Evolutionary conservation across 768 basidiomycete species (phyloP).

Genomic region (Punctularia strigosozonata): DNA sequence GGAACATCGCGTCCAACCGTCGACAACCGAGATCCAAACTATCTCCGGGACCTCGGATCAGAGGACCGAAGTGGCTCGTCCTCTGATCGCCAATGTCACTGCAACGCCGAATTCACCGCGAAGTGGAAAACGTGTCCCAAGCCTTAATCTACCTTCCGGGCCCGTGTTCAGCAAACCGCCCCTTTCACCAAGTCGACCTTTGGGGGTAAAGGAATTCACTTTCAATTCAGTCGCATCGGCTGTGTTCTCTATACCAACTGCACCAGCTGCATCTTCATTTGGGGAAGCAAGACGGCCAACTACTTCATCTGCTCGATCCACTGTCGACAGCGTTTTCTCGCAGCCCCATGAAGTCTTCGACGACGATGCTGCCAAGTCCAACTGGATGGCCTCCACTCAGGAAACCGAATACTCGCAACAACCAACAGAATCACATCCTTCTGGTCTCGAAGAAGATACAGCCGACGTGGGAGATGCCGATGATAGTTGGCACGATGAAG

Average conservation of each 20-base stretch:
- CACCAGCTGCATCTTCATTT: constrained; percentile 12
- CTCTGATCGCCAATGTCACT: constrained; percentile 51
- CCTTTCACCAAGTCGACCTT: constrained; percentile 33
- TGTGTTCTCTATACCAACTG: constrained; percentile 29
- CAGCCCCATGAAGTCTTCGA: constrained; percentile 44
- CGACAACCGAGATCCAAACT: too few relatives aligned
- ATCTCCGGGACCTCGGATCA: too few relatives aligned
- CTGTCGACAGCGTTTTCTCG: constrained; percentile 38
- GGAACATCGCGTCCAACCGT: too few relatives aligned
- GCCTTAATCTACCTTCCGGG: constrained; percentile 23
- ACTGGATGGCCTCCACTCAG: constrained; percentile 52
- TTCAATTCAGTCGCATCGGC: constrained; percentile 23
- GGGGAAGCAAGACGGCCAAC: constrained; percentile 2
- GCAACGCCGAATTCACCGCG: constrained; percentile 15
- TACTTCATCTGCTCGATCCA: constrained; percentile 36
- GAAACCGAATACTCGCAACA: constrained; percentile 38
- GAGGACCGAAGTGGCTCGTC: constrained; percentile 29
- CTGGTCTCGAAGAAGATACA: constrained; percentile 12
- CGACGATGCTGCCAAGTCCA: constrained; percentile 26
- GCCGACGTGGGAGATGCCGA: constrained; percentile 1
- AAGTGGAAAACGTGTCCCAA: constrained; percentile 3
- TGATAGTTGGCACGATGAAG: constrained; percentile 5
- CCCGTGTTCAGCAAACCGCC: constrained; percentile 52
- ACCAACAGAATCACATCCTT: constrained; percentile 5
- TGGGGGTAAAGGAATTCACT: constrained; percentile 22